phyloP scores from a whole-genome alignment of 176 grass and related monocot genomes.

The Bromus sterilis region DNA sequence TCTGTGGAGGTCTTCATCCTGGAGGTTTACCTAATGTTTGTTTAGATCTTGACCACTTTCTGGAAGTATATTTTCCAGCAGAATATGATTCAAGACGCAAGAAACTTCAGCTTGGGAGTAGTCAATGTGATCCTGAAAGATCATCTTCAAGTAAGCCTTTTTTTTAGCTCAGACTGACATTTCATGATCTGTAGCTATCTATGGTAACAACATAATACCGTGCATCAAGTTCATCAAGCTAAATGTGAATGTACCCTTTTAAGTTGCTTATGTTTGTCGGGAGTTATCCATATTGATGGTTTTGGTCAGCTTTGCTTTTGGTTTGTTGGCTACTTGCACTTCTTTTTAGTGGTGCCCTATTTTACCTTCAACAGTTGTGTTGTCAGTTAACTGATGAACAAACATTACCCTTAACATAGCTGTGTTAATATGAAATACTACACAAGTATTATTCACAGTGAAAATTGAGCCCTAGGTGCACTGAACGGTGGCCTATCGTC shows the following conservation, averaged over 20 bases:
- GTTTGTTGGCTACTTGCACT: background rate
- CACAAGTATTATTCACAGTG: no score
- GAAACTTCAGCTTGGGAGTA: slow-evolving; percentile 35
- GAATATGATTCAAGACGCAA: slow-evolving; percentile 61
- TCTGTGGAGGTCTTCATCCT: slow-evolving; percentile 71
- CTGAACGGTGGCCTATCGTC: no score
- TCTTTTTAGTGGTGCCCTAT: background rate
- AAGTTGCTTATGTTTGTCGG: background rate
- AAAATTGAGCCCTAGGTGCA: no score
- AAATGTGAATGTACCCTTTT: background rate
- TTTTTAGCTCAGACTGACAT: background rate
- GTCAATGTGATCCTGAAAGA: slow-evolving; percentile 14
- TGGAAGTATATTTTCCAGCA: slow-evolving; percentile 71
- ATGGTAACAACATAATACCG: background rate
- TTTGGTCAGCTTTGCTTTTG: background rate
- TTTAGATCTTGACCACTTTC: slow-evolving; percentile 69
- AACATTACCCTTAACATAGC: background rate
- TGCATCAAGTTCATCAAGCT: background rate
- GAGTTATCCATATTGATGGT: background rate
- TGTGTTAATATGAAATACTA: background rate
- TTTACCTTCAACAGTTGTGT: background rate
- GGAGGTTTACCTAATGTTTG: slow-evolving; percentile 79
- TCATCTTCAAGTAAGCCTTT: slow-evolving; percentile 53
- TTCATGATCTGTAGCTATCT: background rate
- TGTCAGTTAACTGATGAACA: background rate